Evolutionary conservation across 2,329 filamentous ascomycete genomes (phyloP), one percentile per base, ranked within the genome.

Genomic region (Colletotrichum tropicale): DNA sequence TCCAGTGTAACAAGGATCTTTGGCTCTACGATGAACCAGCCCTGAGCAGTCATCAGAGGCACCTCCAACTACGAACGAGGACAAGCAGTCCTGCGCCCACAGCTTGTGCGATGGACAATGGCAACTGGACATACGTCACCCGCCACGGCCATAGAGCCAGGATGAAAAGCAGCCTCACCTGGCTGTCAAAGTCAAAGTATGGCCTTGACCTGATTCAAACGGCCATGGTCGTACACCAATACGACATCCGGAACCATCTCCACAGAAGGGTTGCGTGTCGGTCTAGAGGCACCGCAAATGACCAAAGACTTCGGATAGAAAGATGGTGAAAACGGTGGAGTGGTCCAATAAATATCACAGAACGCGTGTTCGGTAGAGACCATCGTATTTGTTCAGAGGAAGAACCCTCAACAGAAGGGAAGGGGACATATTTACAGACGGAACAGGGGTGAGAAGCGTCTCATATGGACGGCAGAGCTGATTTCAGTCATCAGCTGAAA

Each of bases 231-330:
- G 16, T 43, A 43, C 16, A 9, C 16, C 8, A 43, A 6, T n/a
- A 48, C 18, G 38, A 12, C 1, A 6, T 48, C 18, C 9, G 3
- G 16, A 2, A 43, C 36, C 18, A n/a, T n/a, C 9, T 6, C 10
- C 18, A n/a, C 9, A 12, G 38, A 48, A 6, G 18, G 18, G 38
- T 43, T 43, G 38, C 38, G 9, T 10, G 18, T 3, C 18, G 18
- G 16, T 43, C 38, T 10, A n/a, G 38, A n/a, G 8, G 0, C 38
- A 43, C 38, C 0, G 18, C 38, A 43, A 38, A 0, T 0, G 36
- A 9, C 15, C 16, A 38, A 3, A 38, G 4, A 5, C 0, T 38
- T 38, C 16, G 36, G 36, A 9, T 38, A 1, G 36, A 1, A 38
- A 38, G 36, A 38, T 38, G 36, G 36, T 38, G 8, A 38, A 18